Percentiles rank a stretch among this genome's conserved stretches.
phyloP scores from a whole-genome alignment of 768 basidiomycete species.

The Lactarius deliciosus region DNA sequence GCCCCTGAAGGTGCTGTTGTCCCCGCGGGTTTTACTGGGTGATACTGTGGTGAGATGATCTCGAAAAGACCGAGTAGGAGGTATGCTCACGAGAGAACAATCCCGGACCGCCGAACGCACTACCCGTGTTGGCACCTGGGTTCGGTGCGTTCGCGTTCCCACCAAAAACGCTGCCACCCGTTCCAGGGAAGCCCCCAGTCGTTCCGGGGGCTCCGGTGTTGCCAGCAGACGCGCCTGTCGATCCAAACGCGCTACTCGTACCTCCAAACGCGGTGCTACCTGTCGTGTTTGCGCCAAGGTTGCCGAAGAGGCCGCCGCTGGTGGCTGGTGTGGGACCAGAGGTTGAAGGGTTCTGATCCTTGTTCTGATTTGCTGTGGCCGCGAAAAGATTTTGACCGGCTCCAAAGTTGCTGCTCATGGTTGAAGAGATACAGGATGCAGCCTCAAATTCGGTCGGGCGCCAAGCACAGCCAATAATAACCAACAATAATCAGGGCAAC shows the following conservation, averaged over 20 bases:
- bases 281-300: slow-evolving; percentile 28
- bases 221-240: not conserved
- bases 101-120: not conserved
- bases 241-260: not conserved
- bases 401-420: slow-evolving; percentile 29
- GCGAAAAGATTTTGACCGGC: slow-evolving; percentile 19
- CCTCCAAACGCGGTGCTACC: slow-evolving; percentile 20
- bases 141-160: slow-evolving; percentile 4
- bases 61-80: not conserved
- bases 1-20: slow-evolving; percentile 1
- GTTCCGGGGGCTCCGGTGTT: not conserved
- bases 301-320: slow-evolving; percentile 24
- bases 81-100: slow-evolving; percentile 16
- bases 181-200: slow-evolving; percentile 4
- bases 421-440: not conserved
- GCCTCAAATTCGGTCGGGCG: slow-evolving; percentile 2
- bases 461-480: not conserved
- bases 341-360: slow-evolving; percentile 20
- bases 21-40: slow-evolving; percentile 12
- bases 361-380: slow-evolving; percentile 22
- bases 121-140: not conserved
- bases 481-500: not conserved
- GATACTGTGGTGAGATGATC: not conserved
- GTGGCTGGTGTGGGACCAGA: slow-evolving; percentile 21
- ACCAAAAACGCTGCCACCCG: slow-evolving; percentile 18